phyloP scores from a whole-genome alignment of 2,329 filamentous ascomycete genomes.

The Macrophomina phaseolina region DNA sequence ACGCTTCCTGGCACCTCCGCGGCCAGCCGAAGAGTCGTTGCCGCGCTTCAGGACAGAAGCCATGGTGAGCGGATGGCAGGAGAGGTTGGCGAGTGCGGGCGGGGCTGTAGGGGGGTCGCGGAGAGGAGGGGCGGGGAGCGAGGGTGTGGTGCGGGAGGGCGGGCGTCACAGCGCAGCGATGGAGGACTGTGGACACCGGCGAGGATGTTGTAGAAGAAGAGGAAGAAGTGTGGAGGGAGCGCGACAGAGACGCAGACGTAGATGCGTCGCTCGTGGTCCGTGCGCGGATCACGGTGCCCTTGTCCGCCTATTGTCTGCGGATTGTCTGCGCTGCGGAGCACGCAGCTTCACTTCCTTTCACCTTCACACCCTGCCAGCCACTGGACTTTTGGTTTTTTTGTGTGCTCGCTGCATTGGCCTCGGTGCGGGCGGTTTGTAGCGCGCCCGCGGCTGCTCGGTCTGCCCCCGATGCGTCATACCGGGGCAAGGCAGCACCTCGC shows the following conservation, averaged over 20 bases:
- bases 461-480: neutral
- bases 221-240: constrained; percentile 3
- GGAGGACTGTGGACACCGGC: constrained; percentile 3
- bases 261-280: neutral
- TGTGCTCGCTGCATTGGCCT: neutral
- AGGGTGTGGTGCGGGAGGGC: neutral
- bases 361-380: neutral
- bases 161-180: constrained; percentile 1
- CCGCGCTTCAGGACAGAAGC: constrained; percentile 22
- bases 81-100: neutral
- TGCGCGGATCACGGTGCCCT: neutral
- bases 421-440: neutral
- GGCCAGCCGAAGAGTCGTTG: neutral
- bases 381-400: neutral
- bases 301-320: neutral
- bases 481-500: neutral
- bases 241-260: constrained; percentile 16
- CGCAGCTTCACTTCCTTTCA: neutral
- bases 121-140: neutral
- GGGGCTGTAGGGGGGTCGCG: neutral
- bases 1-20: constrained; percentile 14
- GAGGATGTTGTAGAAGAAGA: neutral
- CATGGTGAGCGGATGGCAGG: neutral
- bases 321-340: neutral
- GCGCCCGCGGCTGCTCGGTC: too few relatives aligned